Evolutionary conservation across 2,329 filamentous ascomycete species (phyloP).

Genomic region (Hypomyces rosellus): DNA sequence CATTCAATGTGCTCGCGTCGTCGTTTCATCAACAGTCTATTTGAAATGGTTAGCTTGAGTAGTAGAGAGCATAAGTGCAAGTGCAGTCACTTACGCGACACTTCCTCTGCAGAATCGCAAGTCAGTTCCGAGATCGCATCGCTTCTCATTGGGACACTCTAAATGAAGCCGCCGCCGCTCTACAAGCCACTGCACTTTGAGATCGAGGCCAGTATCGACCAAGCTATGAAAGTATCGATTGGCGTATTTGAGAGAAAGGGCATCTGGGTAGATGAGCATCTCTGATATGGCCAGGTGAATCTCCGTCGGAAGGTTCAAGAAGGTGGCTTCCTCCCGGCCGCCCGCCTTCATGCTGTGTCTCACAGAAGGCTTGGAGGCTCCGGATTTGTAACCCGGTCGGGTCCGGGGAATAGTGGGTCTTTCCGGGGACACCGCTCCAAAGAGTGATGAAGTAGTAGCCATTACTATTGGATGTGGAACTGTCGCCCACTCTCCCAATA

Average conservation of each 20-base stretch:
- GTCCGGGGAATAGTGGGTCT: neutral
- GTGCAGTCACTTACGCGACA: constrained; percentile 40
- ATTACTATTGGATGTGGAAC: neutral
- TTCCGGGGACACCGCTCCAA: neutral
- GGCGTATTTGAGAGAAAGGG: constrained; percentile 62
- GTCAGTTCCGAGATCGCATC: constrained; percentile 54
- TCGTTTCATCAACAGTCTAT: constrained; percentile 51
- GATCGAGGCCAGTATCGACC: constrained; percentile 57
- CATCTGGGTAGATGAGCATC: constrained; percentile 62
- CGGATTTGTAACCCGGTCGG: neutral
- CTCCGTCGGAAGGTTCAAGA: constrained; percentile 56
- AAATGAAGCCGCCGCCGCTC: constrained; percentile 57
- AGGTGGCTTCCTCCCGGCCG: neutral
- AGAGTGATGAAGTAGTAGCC: neutral
- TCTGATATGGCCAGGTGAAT: constrained; percentile 58
- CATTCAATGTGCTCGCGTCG: constrained; percentile 56
- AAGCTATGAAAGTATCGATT: constrained; percentile 56
- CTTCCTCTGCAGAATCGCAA: constrained; percentile 54
- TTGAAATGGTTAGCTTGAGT: too few species aligned
- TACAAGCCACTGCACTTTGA: constrained; percentile 66
- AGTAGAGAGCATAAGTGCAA: neutral
- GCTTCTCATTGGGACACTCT: constrained; percentile 54
- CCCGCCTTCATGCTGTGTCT: neutral
- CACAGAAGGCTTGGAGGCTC: too few species aligned
- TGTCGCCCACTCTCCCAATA: too few species aligned